Evolutionary conservation across 2,329 filamentous ascomycete species (phyloP).

Genomic region (Chaetomium sp.): DNA sequence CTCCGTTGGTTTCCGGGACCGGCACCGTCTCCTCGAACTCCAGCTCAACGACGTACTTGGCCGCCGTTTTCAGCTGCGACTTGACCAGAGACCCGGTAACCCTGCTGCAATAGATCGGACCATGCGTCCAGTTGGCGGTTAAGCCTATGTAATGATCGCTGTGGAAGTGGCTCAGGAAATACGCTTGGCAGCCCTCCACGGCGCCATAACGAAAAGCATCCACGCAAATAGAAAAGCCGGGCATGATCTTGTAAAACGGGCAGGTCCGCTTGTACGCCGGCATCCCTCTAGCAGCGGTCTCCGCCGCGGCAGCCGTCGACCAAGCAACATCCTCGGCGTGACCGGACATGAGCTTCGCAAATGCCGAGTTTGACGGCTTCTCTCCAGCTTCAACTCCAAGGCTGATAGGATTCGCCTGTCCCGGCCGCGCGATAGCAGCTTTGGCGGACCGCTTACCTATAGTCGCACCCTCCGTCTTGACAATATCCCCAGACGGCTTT

Average conservation of each 20-base stretch:
- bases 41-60: slow-evolving; percentile 80
- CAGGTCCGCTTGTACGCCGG: slow-evolving; percentile 87
- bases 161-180: slow-evolving; percentile 97
- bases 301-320: slow-evolving; percentile 80
- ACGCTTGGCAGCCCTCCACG: slow-evolving; percentile 87
- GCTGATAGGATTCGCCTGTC: slow-evolving; percentile 77
- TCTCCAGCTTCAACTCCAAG: slow-evolving; percentile 43
- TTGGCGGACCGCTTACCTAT: slow-evolving; percentile 64
- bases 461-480: slow-evolving; percentile 42
- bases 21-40: slow-evolving; percentile 82
- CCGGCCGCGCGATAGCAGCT: slow-evolving; percentile 72
- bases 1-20: slow-evolving; percentile 79
- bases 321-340: slow-evolving; percentile 90
- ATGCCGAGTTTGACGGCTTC: slow-evolving; percentile 65
- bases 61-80: slow-evolving; percentile 81
- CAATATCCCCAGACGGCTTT: slow-evolving; percentile 30
- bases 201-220: slow-evolving; percentile 96
- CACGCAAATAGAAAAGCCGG: slow-evolving; percentile 87
- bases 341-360: slow-evolving; percentile 88
- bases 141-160: slow-evolving; percentile 96
- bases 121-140: slow-evolving; percentile 85
- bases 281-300: slow-evolving; percentile 77
- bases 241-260: slow-evolving; percentile 98
- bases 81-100: slow-evolving; percentile 89
- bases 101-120: slow-evolving; percentile 93